Conservation (phyloP, 2,329 filamentous ascomycete genomes). For the Microcera coccophila region DNA sequence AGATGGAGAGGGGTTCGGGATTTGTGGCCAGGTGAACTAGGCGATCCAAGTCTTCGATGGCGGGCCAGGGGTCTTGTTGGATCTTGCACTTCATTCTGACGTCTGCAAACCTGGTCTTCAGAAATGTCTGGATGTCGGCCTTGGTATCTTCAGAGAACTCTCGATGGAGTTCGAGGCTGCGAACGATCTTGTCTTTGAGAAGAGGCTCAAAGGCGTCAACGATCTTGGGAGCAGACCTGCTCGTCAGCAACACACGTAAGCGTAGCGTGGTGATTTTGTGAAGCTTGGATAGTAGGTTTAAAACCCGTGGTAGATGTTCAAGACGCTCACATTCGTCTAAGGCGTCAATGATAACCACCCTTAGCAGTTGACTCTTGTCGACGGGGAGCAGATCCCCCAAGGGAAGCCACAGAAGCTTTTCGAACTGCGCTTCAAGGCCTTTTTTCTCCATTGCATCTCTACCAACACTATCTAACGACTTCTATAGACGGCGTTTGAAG, state of each 20-base stretch:
- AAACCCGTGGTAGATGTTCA: neutral
- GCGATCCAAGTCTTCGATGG: neutral
- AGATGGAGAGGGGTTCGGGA: constrained; percentile 4
- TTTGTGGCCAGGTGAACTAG: neutral
- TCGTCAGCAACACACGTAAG: constrained; percentile 1
- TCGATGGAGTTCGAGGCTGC: constrained; percentile 3
- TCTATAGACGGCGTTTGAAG: constrained; percentile 11
- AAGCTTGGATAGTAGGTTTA: neutral
- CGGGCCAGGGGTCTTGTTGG: constrained; percentile 3
- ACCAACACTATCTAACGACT: constrained; percentile 1
- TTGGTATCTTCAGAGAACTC: constrained; percentile 3
- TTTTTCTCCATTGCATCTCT: neutral
- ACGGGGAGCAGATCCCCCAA: neutral
- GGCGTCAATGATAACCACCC: constrained; percentile 31
- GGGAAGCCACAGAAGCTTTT: constrained; percentile 6
- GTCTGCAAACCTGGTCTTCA: constrained; percentile 1
- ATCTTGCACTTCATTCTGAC: constrained; percentile 1
- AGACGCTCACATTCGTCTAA: constrained; percentile 22
- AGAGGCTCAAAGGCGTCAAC: neutral
- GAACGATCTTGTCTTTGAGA: neutral
- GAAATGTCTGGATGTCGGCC: constrained; percentile 3
- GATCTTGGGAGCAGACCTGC: neutral
- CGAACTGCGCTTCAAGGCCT: constrained; percentile 9
- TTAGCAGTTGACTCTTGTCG: fast-evolving
- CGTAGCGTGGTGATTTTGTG: neutral